A percentile compares a stretch with the other conserved stretches of the same genome.
These are phyloP conservation scores for Fraxinus greggii DNA, from an alignment of 305 asterid species.

Conservation along the genomic window DNA sequence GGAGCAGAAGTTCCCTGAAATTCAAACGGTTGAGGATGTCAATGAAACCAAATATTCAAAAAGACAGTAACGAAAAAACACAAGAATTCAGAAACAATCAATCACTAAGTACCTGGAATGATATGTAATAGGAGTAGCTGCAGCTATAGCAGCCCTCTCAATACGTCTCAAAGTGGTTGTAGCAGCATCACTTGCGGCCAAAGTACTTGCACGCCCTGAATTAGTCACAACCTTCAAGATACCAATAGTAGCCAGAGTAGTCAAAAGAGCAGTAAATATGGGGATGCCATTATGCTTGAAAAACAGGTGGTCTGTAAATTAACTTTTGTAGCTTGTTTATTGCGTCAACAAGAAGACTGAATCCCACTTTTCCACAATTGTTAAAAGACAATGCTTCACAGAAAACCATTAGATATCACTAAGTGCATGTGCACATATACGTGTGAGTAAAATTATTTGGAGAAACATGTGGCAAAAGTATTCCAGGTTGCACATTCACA, in stretches of 20 bases:
- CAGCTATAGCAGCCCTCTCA: slow-evolving; percentile 98
- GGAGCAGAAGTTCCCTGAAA: slow-evolving; percentile 87
- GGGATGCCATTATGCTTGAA: not conserved
- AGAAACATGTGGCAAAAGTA: not conserved
- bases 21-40: slow-evolving; percentile 13
- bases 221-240: slow-evolving; percentile 78
- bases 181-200: slow-evolving; percentile 97
- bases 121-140: slow-evolving; percentile 97
- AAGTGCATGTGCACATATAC: not conserved
- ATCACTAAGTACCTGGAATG: slow-evolving; percentile 63
- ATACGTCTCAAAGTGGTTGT: slow-evolving; percentile 96
- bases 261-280: not conserved
- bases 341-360: not conserved
- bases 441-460: not conserved
- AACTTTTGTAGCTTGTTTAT: not conserved
- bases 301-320: not conserved
- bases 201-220: slow-evolving; percentile 96
- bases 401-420: not conserved
- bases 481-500: not conserved
- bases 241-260: not conserved
- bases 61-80: slow-evolving; percentile 7
- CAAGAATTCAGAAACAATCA: slow-evolving; percentile 20
- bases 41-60: slow-evolving; percentile 11
- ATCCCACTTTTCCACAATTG: not conserved
- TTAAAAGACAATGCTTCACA: not conserved